phyloP scores from a whole-genome alignment of 2,329 filamentous ascomycete genomes.

The Magnaporthiopsis rhizophila region DNA sequence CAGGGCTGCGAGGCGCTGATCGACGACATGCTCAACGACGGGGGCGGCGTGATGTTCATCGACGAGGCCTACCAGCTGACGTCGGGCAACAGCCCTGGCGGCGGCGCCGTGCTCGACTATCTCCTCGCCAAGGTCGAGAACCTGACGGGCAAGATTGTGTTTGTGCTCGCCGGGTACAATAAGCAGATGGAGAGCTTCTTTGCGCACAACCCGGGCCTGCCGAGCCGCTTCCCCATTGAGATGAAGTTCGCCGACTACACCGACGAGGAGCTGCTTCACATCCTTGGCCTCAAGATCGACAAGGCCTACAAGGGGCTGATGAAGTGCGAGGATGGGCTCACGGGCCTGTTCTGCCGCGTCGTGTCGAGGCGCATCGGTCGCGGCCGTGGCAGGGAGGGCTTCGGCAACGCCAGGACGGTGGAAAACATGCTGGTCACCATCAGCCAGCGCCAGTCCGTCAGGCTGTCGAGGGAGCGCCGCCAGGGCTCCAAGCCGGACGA shows the following conservation, averaged over 20 bases:
- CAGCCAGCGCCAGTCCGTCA: conserved; percentile 46
- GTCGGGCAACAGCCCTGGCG: conserved; percentile 47
- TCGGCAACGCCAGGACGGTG: conserved; percentile 64
- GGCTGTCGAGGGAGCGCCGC: conserved; percentile 41
- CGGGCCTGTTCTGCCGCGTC: conserved; percentile 58
- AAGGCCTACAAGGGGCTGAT: conserved; percentile 47
- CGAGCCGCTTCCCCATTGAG: conserved; percentile 58
- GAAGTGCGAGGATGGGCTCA: conserved; percentile 47
- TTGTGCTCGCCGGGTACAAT: conserved; percentile 66
- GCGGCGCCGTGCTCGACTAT: conserved; percentile 58
- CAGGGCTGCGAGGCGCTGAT: conserved; percentile 47
- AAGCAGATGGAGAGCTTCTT: conserved; percentile 73
- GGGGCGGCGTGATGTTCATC: conserved; percentile 66
- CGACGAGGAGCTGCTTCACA: conserved; percentile 54
- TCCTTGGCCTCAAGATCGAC: conserved; percentile 47
- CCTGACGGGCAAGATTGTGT: conserved; percentile 58
- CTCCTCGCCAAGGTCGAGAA: conserved; percentile 69
- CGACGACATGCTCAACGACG: conserved; percentile 44
- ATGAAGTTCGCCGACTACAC: conserved; percentile 64
- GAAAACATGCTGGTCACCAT: conserved; percentile 53
- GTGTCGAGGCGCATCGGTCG: conserved; percentile 52
- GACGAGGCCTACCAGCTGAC: conserved; percentile 73
- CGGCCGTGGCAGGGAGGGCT: conserved; percentile 56
- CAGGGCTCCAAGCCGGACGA: conserved; percentile 38
- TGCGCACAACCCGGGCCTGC: conserved; percentile 62